Percentiles rank a stretch among this genome's conserved stretches.
These are phyloP conservation scores for Lactifluus hygrophoroides DNA, from an alignment of 768 basidiomycete genomes.

Conservation along the genomic window DNA sequence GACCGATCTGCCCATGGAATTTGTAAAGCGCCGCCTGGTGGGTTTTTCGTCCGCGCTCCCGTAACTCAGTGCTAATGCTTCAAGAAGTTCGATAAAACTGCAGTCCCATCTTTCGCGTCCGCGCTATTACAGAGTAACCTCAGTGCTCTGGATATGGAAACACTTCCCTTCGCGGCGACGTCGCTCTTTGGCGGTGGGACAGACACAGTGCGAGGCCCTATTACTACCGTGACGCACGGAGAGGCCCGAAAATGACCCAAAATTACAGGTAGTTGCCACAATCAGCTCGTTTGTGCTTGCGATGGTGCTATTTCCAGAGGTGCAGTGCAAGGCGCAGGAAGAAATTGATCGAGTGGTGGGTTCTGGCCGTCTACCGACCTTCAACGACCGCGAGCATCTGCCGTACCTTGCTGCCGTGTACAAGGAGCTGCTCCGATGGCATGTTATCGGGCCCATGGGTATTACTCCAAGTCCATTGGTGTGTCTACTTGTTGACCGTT, in stretches of 20 bases:
- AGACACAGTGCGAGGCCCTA: conserved; percentile 6
- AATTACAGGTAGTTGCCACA: conserved; percentile 12
- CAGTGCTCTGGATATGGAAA: neutral
- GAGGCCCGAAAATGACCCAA: neutral
- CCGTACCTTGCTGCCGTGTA: conserved; percentile 24
- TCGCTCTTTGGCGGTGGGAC: conserved; percentile 13
- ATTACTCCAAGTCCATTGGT: neutral
- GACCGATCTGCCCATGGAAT: conserved; percentile 12
- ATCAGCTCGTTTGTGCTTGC: conserved; percentile 17
- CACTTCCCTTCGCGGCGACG: neutral
- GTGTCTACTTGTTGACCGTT: neutral
- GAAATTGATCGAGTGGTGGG: conserved; percentile 24
- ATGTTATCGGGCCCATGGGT: conserved; percentile 21
- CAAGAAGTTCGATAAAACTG: neutral
- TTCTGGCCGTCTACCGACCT: conserved; percentile 15
- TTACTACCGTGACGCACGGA: neutral
- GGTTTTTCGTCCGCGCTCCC: neutral
- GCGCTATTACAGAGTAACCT: neutral
- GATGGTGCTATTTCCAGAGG: conserved; percentile 22
- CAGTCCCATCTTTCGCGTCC: conserved; percentile 2
- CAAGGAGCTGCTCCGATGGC: conserved; percentile 24
- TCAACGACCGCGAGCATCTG: conserved; percentile 15
- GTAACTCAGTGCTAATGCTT: neutral
- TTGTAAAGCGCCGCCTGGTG: conserved; percentile 20
- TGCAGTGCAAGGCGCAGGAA: conserved; percentile 22